Base-by-base conservation (phyloP, 148 eudicot genomes). In the Cornus kousa region DNA sequence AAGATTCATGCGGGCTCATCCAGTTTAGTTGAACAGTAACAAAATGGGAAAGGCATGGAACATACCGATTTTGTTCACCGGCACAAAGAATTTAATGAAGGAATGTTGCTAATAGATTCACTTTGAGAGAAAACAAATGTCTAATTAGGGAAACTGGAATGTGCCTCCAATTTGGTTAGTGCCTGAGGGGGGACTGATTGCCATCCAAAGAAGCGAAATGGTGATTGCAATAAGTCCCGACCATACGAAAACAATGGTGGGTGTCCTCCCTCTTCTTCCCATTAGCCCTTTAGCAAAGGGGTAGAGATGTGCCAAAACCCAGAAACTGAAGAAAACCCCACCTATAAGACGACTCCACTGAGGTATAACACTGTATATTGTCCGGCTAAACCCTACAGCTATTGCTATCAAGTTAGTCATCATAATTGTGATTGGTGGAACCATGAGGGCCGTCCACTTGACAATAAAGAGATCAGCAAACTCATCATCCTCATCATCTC, bases 231-330 rank as follows among this genome's bases (percentile, higher is more conserved):
- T 53, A 77, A 94, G 98, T 33, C 97, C 97, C 2, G 97, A 89
- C 98, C 98, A 94, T 2, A 94, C 97, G 65, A 87, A 92, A 48
- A 92, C 97, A 72, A 94, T 94, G 13, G 98, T 92, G 1, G 98
- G 98, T 3, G 98, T 94, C 81, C 90, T 87, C 23, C 98, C 97
- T 76, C 98, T 84, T 87, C 97, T 85, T 72, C 98, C 98, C 98
- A 94, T 94, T 24, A 94, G 84, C 78, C 98, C 98, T 85, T 94
- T 94, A 11, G 97, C 98, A 13, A 93, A 93, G 0, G 97, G 97
- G 82, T 91, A 93, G 8, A 93, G 85, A 90, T 93, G 97, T 9
- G 94, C 98, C 86, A 92, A 77, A 16, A 94, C 98, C 98, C 98
- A 94, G 79, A 94, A 92, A 75, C 98, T 94, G 77, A 94, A 94